These are phyloP conservation scores for Cupressus sempervirens DNA, from an alignment of 75 land plant species.

Conservation along the genomic window DNA sequence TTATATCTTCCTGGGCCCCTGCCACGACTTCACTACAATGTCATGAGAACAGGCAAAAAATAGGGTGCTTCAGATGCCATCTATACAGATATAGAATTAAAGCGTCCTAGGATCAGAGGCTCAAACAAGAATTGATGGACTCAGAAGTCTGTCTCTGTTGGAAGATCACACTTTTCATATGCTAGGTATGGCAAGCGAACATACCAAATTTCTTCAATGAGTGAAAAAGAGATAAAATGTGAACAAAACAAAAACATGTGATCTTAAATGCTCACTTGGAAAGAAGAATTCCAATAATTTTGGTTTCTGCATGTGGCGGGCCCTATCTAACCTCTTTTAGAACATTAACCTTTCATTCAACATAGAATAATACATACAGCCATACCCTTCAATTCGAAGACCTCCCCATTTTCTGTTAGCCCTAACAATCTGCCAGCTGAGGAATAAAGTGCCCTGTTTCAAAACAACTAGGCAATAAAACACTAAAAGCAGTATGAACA, in stretches of 20 bases:
- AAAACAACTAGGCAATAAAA: not conserved
- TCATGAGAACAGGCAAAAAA: not conserved
- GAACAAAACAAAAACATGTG: not conserved
- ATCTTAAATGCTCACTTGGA: not conserved
- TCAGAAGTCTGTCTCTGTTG: not conserved
- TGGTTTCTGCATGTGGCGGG: not conserved
- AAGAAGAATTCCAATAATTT: not conserved
- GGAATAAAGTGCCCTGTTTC: conserved; percentile 86
- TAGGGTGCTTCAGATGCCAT: not conserved
- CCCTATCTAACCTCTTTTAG: not conserved
- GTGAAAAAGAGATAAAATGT: not conserved
- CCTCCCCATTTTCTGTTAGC: conserved; percentile 46
- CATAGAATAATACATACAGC: conserved; percentile 49
- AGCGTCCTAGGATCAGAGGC: not conserved
- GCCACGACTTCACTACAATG: not conserved
- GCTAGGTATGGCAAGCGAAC: not conserved
- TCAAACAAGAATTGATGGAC: not conserved
- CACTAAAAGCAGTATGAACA: not conserved
- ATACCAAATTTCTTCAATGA: not conserved
- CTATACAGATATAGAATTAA: not conserved
- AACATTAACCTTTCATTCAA: not conserved
- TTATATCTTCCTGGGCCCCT: not conserved
- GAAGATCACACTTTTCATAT: not conserved
- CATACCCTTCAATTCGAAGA: conserved; percentile 70
- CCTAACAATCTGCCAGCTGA: conserved; percentile 77